These are phyloP conservation scores for Porogramme epimiltina DNA, from an alignment of 1,284 basidiomycete species.

Conservation along the genomic window DNA sequence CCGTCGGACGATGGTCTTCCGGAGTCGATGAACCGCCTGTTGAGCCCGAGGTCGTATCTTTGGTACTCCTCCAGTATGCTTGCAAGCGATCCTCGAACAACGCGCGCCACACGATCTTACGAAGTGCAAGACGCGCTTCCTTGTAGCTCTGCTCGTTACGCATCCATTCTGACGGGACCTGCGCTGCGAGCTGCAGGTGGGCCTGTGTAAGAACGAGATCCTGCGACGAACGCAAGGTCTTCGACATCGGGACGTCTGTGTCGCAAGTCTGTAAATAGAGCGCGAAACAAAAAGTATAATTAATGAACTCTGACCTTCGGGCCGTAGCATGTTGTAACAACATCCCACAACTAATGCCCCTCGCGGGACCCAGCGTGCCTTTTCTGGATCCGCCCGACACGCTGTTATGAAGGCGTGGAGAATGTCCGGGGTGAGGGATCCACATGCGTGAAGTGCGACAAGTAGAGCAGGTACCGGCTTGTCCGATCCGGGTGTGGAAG, in stretches of 20 bases:
- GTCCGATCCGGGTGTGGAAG: not conserved
- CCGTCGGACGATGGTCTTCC: no score
- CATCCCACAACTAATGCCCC: conserved; percentile 50
- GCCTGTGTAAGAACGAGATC: conserved; percentile 31
- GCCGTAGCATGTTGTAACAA: conserved; percentile 51
- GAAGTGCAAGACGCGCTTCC: conserved; percentile 46
- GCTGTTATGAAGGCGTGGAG: conserved; percentile 38
- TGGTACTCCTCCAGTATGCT: not conserved
- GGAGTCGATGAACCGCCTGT: no score
- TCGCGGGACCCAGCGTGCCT: conserved; percentile 37
- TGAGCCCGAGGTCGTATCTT: no score
- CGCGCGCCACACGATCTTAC: conserved; percentile 69
- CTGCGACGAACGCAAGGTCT: not conserved
- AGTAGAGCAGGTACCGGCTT: conserved; percentile 51
- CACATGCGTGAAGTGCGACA: conserved; percentile 64
- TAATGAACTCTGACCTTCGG: conserved; percentile 38
- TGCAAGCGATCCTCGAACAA: conserved; percentile 34
- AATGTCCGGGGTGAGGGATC: conserved; percentile 49
- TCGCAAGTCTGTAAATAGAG: not conserved
- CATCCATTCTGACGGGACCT: conserved; percentile 44
- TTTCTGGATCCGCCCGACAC: conserved; percentile 1
- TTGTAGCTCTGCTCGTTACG: conserved; percentile 25
- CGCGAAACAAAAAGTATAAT: not conserved
- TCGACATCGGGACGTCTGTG: conserved; percentile 44
- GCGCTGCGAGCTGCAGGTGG: conserved; percentile 59